Percentiles rank a stretch among this genome's conserved stretches.
phyloP scores from a whole-genome alignment of 306 rosid species.

The Psophocarpus tetragonolobus region DNA sequence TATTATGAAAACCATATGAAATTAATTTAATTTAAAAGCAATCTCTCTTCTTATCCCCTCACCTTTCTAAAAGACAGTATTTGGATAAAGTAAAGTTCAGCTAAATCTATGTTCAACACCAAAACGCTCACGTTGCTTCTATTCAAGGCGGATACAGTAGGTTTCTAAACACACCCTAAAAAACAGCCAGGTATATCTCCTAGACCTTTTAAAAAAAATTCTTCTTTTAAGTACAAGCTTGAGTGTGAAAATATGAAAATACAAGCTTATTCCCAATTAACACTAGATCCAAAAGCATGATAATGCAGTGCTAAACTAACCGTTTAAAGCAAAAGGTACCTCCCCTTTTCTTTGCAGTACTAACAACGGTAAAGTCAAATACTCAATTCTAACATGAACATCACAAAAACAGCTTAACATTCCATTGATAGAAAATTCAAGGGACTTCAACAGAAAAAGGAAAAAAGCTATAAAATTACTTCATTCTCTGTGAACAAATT shows the following conservation, averaged over 20 bases:
- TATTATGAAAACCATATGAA: background rate
- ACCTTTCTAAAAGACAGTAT: background rate
- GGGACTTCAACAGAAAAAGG: background rate
- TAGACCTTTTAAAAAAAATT: background rate
- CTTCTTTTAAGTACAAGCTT: no score
- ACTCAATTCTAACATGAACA: background rate
- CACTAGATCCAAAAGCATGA: background rate
- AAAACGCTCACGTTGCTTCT: background rate
- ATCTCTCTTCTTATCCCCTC: background rate
- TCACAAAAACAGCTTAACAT: background rate
- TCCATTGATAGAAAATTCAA: background rate
- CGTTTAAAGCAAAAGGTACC: background rate
- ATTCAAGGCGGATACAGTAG: background rate
- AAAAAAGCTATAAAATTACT: background rate
- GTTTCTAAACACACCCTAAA: background rate
- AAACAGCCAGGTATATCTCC: background rate
- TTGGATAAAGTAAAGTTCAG: background rate
- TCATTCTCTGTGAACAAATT: constrained; percentile 18
- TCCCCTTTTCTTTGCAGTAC: background rate
- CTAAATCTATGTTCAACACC: background rate
- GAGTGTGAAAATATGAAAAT: background rate
- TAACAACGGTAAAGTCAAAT: background rate
- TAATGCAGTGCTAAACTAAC: background rate
- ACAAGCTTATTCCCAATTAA: background rate
- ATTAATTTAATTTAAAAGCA: background rate